Evolutionary conservation across 345 rosid genomes (phyloP).

Genomic region (Sisymbrium irio): DNA sequence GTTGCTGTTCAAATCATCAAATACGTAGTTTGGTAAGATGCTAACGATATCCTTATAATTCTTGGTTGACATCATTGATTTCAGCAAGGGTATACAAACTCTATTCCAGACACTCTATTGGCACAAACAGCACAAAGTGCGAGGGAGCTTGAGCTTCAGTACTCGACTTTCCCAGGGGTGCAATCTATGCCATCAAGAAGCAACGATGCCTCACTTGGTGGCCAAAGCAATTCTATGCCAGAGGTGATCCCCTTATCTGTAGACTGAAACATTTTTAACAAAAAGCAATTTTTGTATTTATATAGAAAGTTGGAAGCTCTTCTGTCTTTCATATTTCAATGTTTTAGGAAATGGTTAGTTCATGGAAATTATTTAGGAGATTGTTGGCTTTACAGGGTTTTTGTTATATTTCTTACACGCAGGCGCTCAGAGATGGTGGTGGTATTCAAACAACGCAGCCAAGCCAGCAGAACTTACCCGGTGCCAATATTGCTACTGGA

Average conservation of each 20-base stretch:
- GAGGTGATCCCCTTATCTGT: conserved; percentile 51
- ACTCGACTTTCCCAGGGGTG: conserved; percentile 65
- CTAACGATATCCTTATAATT: not conserved
- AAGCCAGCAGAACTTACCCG: conserved; percentile 55
- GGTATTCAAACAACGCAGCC: conserved; percentile 57
- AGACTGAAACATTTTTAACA: not conserved
- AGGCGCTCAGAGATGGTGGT: conserved; percentile 64
- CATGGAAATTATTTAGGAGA: not conserved
- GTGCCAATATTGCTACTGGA: conserved; percentile 62
- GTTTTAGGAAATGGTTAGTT: not conserved
- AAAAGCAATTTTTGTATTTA: not conserved
- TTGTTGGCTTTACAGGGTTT: conserved; percentile 1
- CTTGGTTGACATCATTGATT: conserved; percentile 8
- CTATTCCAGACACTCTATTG: conserved; percentile 64
- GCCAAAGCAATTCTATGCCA: conserved; percentile 64
- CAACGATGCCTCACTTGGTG: conserved; percentile 58
- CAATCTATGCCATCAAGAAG: conserved; percentile 67
- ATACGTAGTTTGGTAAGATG: not conserved
- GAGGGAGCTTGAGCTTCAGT: conserved; percentile 79
- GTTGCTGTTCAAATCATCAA: not conserved
- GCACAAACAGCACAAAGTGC: conserved; percentile 61
- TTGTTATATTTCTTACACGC: conserved; percentile 16
- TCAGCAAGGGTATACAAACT: conserved; percentile 65
- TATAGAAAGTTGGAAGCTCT: not conserved
- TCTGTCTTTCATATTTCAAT: not conserved